These are phyloP conservation scores for Davidsoniella australis DNA, from an alignment of 2,329 filamentous ascomycete species.

Conservation along the genomic window DNA sequence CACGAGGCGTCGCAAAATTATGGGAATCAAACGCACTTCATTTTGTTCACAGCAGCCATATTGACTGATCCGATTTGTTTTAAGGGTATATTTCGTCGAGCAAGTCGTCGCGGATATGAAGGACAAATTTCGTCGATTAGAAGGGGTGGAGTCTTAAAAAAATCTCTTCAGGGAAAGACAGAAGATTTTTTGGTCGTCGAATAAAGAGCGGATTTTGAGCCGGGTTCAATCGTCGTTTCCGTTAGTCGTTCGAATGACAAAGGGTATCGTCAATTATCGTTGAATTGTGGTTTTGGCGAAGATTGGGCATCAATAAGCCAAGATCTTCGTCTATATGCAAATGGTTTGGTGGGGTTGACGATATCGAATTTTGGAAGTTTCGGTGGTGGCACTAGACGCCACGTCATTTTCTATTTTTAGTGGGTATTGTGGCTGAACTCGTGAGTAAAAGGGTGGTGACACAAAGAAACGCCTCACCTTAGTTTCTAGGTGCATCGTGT, in stretches of 20 bases:
- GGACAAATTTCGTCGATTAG: too few relatives aligned
- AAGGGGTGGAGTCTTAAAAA: too few relatives aligned
- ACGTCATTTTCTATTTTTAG: not conserved
- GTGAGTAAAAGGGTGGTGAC: too few relatives aligned
- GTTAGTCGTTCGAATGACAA: not conserved
- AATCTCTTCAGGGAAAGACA: too few relatives aligned
- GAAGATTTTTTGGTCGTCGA: not conserved
- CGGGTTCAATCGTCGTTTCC: not conserved
- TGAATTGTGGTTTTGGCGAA: too few relatives aligned
- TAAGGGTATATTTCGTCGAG: too few relatives aligned
- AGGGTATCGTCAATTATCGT: not conserved
- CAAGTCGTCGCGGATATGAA: too few relatives aligned
- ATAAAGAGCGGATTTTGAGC: not conserved
- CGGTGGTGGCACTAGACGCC: conserved; percentile 9
- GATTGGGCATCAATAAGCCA: too few relatives aligned
- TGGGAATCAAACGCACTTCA: conserved; percentile 1
- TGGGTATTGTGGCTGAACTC: conserved; percentile 3
- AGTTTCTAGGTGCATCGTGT: too few relatives aligned
- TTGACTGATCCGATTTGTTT: not conserved
- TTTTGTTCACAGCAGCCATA: conserved; percentile 7
- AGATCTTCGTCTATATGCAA: too few relatives aligned
- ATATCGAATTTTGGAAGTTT: conserved; percentile 8
- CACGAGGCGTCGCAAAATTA: not conserved
- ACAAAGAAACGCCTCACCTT: too few relatives aligned
- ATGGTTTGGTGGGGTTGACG: conserved; percentile 8